phyloP scores from a whole-genome alignment of 2,329 filamentous ascomycete species.

The Dactylellina haptotyla region DNA sequence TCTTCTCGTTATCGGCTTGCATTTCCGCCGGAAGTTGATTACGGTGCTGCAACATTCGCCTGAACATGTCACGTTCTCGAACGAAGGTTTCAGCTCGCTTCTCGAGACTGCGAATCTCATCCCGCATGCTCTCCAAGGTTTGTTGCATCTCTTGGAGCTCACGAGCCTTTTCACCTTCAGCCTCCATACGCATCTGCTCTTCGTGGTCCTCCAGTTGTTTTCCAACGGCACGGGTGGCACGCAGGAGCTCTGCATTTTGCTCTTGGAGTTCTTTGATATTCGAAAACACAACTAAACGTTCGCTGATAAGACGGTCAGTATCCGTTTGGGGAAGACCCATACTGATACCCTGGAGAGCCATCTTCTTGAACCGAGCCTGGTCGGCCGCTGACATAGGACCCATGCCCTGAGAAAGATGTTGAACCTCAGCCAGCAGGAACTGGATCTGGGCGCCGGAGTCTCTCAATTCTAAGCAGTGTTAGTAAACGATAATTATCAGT shows the following conservation, averaged over 20 bases:
- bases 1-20: conserved; percentile 61
- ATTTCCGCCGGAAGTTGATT: conserved; percentile 45
- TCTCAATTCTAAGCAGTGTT: conserved; percentile 70
- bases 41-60: conserved; percentile 85
- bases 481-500: background rate
- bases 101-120: conserved; percentile 80
- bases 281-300: conserved; percentile 89
- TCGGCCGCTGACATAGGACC: conserved; percentile 77
- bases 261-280: conserved; percentile 84
- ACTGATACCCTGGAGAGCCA: conserved; percentile 78
- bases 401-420: conserved; percentile 81
- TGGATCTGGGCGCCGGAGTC: conserved; percentile 92
- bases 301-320: conserved; percentile 87
- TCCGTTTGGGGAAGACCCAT: conserved; percentile 78
- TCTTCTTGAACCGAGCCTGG: conserved; percentile 76
- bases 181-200: conserved; percentile 63
- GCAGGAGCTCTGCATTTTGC: conserved; percentile 85
- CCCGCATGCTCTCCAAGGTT: conserved; percentile 79
- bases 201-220: conserved; percentile 55
- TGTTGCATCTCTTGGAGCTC: conserved; percentile 78
- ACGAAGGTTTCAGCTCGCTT: conserved; percentile 91
- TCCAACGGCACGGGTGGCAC: conserved; percentile 83
- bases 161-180: conserved; percentile 69
- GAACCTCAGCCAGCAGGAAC: conserved; percentile 85
- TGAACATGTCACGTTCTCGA: conserved; percentile 96